Evolutionary conservation across 1,139 yeast species (phyloP), one percentile per base, ranked within the genome.

Genomic region (Debaryomycetaceae sp.): DNA sequence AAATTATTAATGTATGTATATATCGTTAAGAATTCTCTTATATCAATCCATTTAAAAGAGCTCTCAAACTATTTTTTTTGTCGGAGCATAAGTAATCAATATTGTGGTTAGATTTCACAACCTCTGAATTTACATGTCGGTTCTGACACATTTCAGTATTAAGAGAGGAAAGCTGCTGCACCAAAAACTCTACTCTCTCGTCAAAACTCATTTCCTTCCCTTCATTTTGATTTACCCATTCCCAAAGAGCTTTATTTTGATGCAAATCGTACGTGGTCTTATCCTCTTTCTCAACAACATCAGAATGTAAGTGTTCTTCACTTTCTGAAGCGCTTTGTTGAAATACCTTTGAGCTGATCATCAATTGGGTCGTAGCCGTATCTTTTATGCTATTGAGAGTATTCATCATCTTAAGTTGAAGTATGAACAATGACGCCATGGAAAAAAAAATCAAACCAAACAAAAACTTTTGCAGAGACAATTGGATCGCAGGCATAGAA

Each of bases 181-280:
- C 54, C 38, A 65, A 50, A 43, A 51, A 65, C 42, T 62, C 62
- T 35, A 62, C 51, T 42, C 59, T 59, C 41, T 65, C 66, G 5
- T 53, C 39, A 8, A 55, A 46, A 34, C 52, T 50, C 38, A 63
- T 45, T 37, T 55, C 50, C 42, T 54, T 58, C 2, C 61, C 62
- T 33, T 55, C 48, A 34, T 51, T 49, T 14, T 49, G 43, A 36
- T 49, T 43, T 0, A 63, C 58, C 62, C 62, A 62, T 9, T 59
- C 52, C 70, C 70, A 65, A n/a, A 63, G 52, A 23, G 48, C 47
- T 27, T 44, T 41, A 24, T 40, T 42, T 22, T 46, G 48, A 17
- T 46, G 41, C 7, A 50, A 42, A 39, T 37, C 36, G 41, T 35
- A 30, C 17, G 42, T 38, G 36, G 41, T 39, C 35, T 36, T 36